Percentiles rank a stretch among this genome's conserved stretches.
These are phyloP conservation scores for Solanum dulcamara DNA, from an alignment of 257 asterid genomes.

Conservation along the genomic window DNA sequence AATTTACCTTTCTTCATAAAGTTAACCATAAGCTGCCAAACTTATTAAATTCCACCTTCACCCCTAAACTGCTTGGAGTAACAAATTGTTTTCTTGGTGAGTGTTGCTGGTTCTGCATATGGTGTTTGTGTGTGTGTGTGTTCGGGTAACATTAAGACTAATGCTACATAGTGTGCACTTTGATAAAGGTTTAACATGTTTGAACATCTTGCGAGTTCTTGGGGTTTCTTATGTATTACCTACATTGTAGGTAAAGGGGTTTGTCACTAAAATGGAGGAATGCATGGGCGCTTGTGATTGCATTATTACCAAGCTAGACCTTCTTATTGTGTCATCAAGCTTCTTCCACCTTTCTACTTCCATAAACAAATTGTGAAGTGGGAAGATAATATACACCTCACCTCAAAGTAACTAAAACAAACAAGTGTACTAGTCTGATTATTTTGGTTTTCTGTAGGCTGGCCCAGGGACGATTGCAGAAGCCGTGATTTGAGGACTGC, in stretches of 20 bases:
- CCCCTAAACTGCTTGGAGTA: no score
- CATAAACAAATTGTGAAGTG: not conserved
- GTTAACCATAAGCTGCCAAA: no score
- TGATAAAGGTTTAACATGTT: not conserved
- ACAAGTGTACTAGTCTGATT: not conserved
- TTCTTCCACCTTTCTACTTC: not conserved
- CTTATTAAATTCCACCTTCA: no score
- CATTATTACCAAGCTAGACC: slow-evolving; percentile 71
- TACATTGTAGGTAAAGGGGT: slow-evolving; percentile 69
- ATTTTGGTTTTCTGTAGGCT: slow-evolving; percentile 41
- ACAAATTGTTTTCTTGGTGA: no score
- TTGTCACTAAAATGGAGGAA: slow-evolving; percentile 87
- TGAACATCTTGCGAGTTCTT: not conserved
- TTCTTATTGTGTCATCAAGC: not conserved
- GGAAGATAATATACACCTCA: not conserved
- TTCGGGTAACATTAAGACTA: no score
- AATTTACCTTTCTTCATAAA: no score
- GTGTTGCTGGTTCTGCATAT: no score
- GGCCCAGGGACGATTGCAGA: slow-evolving; percentile 98
- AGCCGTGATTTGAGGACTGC: slow-evolving; percentile 86
- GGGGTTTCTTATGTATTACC: not conserved
- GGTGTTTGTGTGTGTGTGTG: no score
- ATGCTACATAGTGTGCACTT: not conserved
- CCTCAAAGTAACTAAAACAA: not conserved
- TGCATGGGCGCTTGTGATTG: slow-evolving; percentile 97